Percentiles rank a stretch among this genome's conserved stretches.
phyloP scores from a whole-genome alignment of 768 basidiomycete species.

The Leccinum variicolor region DNA sequence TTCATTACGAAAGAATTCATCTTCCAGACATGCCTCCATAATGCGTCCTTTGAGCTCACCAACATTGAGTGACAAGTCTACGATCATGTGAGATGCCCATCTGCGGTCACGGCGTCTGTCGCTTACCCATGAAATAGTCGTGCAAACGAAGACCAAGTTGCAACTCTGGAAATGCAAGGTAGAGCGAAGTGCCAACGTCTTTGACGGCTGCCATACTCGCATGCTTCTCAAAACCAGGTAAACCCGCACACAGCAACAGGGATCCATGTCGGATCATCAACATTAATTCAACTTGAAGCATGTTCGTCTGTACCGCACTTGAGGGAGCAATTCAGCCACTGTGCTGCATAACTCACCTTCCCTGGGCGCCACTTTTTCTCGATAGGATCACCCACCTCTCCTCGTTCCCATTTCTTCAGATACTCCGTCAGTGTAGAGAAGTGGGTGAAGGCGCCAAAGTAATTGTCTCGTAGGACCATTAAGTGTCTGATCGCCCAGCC shows the following conservation, averaged over 20 bases:
- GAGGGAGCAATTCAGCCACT: background rate
- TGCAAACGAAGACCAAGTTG: constrained; percentile 77
- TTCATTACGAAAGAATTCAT: constrained; percentile 29
- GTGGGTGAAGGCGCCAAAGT: constrained; percentile 91
- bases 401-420: constrained; percentile 57
- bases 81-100: constrained; percentile 7
- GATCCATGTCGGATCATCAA: constrained; percentile 50
- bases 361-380: constrained; percentile 75
- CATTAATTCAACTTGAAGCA: constrained; percentile 70
- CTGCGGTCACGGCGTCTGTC: background rate
- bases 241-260: constrained; percentile 62
- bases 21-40: constrained; percentile 44
- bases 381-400: constrained; percentile 78
- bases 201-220: constrained; percentile 23
- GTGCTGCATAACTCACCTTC: constrained; percentile 45
- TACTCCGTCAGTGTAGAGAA: constrained; percentile 89
- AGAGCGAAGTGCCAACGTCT: constrained; percentile 51
- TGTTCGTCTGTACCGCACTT: constrained; percentile 61
- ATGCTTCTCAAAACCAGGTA: constrained; percentile 56
- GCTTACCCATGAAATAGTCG: constrained; percentile 84
- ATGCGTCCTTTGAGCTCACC: constrained; percentile 56
- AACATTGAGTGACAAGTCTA: constrained; percentile 79
- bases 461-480: constrained; percentile 89
- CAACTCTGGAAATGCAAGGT: constrained; percentile 60
- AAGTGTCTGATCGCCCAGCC: constrained; percentile 90